Percentiles rank a stretch among this genome's conserved stretches.
These are phyloP conservation scores for Eucalyptus shirleyi DNA, from an alignment of 345 rosid species.

Conservation along the genomic window DNA sequence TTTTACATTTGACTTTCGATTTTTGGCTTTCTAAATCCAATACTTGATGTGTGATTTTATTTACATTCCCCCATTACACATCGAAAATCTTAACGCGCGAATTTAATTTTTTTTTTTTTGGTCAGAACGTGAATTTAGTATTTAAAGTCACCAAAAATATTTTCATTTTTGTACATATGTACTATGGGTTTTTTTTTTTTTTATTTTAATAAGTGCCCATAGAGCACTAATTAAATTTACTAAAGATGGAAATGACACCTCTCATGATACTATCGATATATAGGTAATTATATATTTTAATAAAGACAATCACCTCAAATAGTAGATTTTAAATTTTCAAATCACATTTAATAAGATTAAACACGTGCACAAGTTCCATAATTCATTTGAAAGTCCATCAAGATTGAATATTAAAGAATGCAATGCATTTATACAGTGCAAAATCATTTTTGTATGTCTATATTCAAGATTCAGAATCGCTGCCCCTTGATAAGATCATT, in stretches of 20 bases:
- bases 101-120: neutral
- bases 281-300: neutral
- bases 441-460: neutral
- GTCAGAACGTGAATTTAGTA: neutral
- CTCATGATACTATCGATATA: neutral
- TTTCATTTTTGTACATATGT: neutral
- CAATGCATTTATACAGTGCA: neutral
- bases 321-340: neutral
- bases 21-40: neutral
- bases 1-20: neutral
- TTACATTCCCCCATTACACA: neutral
- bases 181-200: neutral
- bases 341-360: neutral
- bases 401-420: neutral
- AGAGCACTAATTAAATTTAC: neutral
- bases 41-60: neutral
- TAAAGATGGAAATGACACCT: neutral
- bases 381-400: neutral
- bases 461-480: too few relatives aligned
- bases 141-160: neutral
- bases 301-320: neutral
- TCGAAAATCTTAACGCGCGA: neutral
- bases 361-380: neutral
- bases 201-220: neutral
- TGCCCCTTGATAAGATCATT: too few relatives aligned